Evolutionary conservation across 2,329 filamentous ascomycete species (phyloP).

Genomic region (Phoma sp.): DNA sequence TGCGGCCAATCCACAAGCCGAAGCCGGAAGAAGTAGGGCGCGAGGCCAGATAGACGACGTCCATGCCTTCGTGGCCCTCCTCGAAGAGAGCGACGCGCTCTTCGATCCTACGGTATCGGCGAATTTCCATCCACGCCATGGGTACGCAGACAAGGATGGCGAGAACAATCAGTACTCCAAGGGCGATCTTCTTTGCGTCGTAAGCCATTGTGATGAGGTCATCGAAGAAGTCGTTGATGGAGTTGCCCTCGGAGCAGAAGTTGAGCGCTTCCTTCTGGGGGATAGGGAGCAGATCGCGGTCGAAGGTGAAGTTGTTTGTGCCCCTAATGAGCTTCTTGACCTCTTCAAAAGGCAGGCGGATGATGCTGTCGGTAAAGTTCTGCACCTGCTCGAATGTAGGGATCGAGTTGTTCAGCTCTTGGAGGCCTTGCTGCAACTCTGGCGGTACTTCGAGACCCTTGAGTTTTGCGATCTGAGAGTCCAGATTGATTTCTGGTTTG

Average conservation of each 20-base stretch:
- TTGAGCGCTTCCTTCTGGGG: constrained; percentile 80
- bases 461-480: constrained; percentile 67
- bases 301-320: constrained; percentile 76
- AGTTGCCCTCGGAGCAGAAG: constrained; percentile 87
- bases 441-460: constrained; percentile 72
- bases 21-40: constrained; percentile 75
- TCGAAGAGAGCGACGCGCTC: constrained; percentile 71
- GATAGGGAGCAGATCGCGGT: constrained; percentile 78
- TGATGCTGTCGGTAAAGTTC: constrained; percentile 76
- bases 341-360: constrained; percentile 80
- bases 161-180: constrained; percentile 73
- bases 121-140: constrained; percentile 81
- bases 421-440: constrained; percentile 70
- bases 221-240: constrained; percentile 83
- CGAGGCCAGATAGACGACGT: constrained; percentile 86
- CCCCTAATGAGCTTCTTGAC: constrained; percentile 74
- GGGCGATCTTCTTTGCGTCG: constrained; percentile 74
- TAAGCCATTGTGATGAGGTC: constrained; percentile 70
- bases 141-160: constrained; percentile 76
- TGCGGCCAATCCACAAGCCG: constrained; percentile 73
- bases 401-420: constrained; percentile 76
- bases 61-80: constrained; percentile 77
- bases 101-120: constrained; percentile 75
- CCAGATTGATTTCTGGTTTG: constrained; percentile 68
- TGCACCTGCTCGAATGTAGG: constrained; percentile 84